A percentile compares a stretch with the other conserved stretches of the same genome.
Evolutionary conservation across 139 green algal genomes (phyloP).

Genomic region (Chlamydomonas sp.): DNA sequence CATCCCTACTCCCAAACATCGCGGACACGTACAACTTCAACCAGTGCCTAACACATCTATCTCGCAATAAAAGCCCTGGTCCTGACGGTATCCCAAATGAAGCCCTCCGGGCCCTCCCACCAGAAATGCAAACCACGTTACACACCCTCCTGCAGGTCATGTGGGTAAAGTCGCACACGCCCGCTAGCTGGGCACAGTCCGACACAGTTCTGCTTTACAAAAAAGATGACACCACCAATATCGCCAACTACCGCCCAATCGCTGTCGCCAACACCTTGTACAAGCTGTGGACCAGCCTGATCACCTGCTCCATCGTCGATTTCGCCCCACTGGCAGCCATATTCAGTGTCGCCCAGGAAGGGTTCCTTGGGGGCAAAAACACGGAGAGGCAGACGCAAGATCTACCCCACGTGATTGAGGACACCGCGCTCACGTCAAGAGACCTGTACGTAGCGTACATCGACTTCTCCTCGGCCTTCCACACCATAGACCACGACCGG

Average conservation of each 20-base stretch:
- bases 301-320: not conserved
- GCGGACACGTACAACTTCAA: not conserved
- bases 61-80: conserved; percentile 37
- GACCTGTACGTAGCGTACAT: conserved; percentile 43
- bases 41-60: conserved; percentile 10
- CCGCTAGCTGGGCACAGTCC: conserved; percentile 40
- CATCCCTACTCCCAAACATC: not conserved
- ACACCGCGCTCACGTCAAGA: conserved; percentile 13
- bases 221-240: conserved; percentile 17
- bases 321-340: not conserved
- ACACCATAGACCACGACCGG: conserved; percentile 52
- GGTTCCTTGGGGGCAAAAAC: conserved; percentile 3
- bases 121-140: not conserved
- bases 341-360: conserved; percentile 42
- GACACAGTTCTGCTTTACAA: conserved; percentile 52
- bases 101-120: conserved; percentile 40
- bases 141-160: conserved; percentile 10
- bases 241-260: not conserved
- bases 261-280: not conserved
- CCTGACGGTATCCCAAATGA: conserved; percentile 51
- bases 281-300: not conserved
- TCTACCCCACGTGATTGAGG: conserved; percentile 38
- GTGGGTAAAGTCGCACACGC: conserved; percentile 47
- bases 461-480: conserved; percentile 54
- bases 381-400: not conserved